Evolutionary conservation across 495 filamentous ascomycete genomes (phyloP), one percentile per base, ranked within the genome.

Genomic region (Penicillium bialowiezense): DNA sequence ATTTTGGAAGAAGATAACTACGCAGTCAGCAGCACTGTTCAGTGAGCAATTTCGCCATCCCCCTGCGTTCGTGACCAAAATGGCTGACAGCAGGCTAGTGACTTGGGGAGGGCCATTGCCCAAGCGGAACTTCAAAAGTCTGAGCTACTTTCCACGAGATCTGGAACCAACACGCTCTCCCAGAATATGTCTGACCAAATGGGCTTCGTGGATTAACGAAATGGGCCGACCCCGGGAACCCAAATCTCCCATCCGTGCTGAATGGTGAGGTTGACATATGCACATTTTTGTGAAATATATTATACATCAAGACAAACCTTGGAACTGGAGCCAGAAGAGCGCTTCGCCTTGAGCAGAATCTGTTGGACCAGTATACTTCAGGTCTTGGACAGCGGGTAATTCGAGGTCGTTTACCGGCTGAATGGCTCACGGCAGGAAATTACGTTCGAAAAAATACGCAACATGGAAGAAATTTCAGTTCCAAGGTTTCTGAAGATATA

Each of bases 1-100:
- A 84, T 85, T 57, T 70, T 96, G 41, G 80, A 84, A 35, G 59
- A 67, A 5, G 78, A 87, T 50, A 84, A 84, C 19, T 90, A 88
- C 65, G 80, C 86, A 2, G 62, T 91, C 34, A 75, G 84, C 50
- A 86, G 87, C 12, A 65, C 71, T 39, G 66, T 89, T 21, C 73
- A 81, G 87, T 90, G 75, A 57, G 74, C 57, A 14, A 23, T 2
- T 4, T 24, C 23, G 8, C 23, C 4, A 4, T 26, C 4, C 8
- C 23, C 23, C 8, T 26, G 23, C 23, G 21, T 23, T 13, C 31
- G 15, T 18, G 26, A 0, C 1, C 13, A n/a, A 7, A 34, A 23
- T 52, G 33, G 42, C 56, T 58, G n/a, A 58, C 45, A 9, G 32
- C 1, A 1, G 9, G 36, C 12, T 29, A 81, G 78, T 38, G 60